A percentile compares a stretch with the other conserved stretches of the same genome.
phyloP scores from a whole-genome alignment of 495 filamentous ascomycete species.

The Penicillium flavigenum region DNA sequence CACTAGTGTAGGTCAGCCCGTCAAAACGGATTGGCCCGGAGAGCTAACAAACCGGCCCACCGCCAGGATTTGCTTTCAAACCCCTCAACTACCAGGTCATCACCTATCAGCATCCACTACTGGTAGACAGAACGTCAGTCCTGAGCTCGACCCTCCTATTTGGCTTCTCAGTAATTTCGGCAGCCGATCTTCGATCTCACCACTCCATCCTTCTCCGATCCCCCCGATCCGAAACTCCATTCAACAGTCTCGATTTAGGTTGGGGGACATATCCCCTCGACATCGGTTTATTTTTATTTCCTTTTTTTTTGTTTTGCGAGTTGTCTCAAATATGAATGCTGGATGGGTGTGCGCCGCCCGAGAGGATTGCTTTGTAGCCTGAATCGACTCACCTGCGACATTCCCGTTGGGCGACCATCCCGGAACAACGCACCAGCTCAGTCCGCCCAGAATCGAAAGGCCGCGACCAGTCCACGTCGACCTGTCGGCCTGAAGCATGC shows the following conservation, averaged over 20 bases:
- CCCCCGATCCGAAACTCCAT: constrained; percentile 4
- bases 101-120: constrained; percentile 22
- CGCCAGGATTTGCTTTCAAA: constrained; percentile 11
- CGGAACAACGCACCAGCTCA: constrained; percentile 49
- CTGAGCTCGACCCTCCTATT: constrained; percentile 23
- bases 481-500: constrained; percentile 40
- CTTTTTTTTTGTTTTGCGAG: constrained; percentile 1
- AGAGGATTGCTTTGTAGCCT: constrained; percentile 46
- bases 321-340: constrained; percentile 40
- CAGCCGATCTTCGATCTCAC: constrained; percentile 17
- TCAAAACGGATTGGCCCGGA: constrained; percentile 11
- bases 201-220: background rate
- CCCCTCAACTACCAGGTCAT: constrained; percentile 10
- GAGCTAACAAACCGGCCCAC: constrained; percentile 28
- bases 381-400: constrained; percentile 39
- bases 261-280: constrained; percentile 1
- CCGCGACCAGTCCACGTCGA: constrained; percentile 34
- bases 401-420: constrained; percentile 41
- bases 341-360: constrained; percentile 42
- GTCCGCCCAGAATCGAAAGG: constrained; percentile 32
- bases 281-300: background rate
- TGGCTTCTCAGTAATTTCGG: constrained; percentile 12
- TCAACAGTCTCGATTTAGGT: background rate
- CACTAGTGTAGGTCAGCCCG: constrained; percentile 1
- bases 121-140: constrained; percentile 26